These are phyloP conservation scores for Globisporangium yorkense DNA, from an alignment of 352 stramenopile species.

Conservation along the genomic window DNA sequence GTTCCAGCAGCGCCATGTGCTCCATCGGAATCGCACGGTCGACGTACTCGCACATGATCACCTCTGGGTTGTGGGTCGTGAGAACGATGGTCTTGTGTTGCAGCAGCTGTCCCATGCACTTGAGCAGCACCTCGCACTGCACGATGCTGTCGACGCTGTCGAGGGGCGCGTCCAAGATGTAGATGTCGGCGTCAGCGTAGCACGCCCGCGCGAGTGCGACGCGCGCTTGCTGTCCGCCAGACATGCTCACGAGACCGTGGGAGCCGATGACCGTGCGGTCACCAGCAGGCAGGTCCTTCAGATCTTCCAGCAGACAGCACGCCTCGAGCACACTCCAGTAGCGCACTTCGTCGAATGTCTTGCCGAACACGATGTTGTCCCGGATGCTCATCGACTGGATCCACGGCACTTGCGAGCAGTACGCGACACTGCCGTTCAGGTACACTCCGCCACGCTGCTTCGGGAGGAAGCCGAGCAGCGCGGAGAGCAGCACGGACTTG, in stretches of 20 bases:
- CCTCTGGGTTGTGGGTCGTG: slow-evolving; percentile 47
- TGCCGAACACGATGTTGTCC: slow-evolving; percentile 97
- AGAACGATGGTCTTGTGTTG: slow-evolving; percentile 46
- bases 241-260: slow-evolving; percentile 47
- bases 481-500: slow-evolving; percentile 54
- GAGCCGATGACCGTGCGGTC: slow-evolving; percentile 38
- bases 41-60: slow-evolving; percentile 36
- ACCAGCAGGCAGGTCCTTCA: slow-evolving; percentile 46
- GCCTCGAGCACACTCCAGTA: slow-evolving; percentile 67
- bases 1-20: slow-evolving; percentile 20
- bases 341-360: slow-evolving; percentile 45
- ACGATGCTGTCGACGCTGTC: slow-evolving; percentile 54
- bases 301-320: slow-evolving; percentile 41
- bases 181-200: slow-evolving; percentile 50
- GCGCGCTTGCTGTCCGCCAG: slow-evolving; percentile 45
- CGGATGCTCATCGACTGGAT: slow-evolving; percentile 95
- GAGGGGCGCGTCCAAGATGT: slow-evolving; percentile 44
- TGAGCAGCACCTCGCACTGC: slow-evolving; percentile 50
- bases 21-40: slow-evolving; percentile 33
- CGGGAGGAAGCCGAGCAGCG: slow-evolving; percentile 43
- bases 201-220: slow-evolving; percentile 50
- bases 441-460: slow-evolving; percentile 30
- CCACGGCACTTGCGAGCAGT: slow-evolving; percentile 91
- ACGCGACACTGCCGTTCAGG: slow-evolving; percentile 46
- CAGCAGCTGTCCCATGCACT: slow-evolving; percentile 47